Evolutionary conservation across 148 eudicot species (phyloP).

Genomic region (Nepenthes gracilis): DNA sequence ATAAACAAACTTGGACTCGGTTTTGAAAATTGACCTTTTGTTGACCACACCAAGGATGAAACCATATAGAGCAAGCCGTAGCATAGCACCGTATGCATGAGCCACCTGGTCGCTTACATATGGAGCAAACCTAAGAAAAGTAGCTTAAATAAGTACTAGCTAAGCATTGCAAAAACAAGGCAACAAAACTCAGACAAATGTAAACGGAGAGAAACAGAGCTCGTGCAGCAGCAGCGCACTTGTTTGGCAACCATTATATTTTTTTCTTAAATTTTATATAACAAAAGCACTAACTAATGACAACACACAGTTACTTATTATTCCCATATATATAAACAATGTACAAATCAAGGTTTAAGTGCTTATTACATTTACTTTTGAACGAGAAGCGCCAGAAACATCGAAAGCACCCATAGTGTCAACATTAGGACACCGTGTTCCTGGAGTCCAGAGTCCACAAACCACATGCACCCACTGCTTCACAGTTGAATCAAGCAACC

Average conservation of each 20-base stretch:
- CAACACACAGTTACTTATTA: too few species aligned
- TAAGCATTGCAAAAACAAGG: too few species aligned
- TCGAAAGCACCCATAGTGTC: slow-evolving; percentile 55
- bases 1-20: neutral
- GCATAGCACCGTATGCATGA: slow-evolving; percentile 33
- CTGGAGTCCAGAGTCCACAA: slow-evolving; percentile 60
- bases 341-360: slow-evolving; percentile 1
- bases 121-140: slow-evolving; percentile 30
- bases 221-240: too few species aligned
- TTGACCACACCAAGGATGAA: slow-evolving; percentile 61
- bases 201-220: too few species aligned
- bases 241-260: neutral
- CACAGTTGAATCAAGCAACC: slow-evolving; percentile 34
- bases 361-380: slow-evolving; percentile 27
- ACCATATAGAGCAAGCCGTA: slow-evolving; percentile 22
- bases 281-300: too few species aligned
- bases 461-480: slow-evolving; percentile 66
- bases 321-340: neutral
- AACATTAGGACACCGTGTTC: slow-evolving; percentile 50
- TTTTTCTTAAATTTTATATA: neutral
- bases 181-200: too few species aligned
- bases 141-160: slow-evolving; percentile 2
- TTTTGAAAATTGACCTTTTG: slow-evolving; percentile 31
- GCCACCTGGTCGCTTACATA: slow-evolving; percentile 49
- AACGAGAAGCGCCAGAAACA: slow-evolving; percentile 35